Conservation (phyloP, 2,329 filamentous ascomycete species). For the Ilyonectria destructans region DNA sequence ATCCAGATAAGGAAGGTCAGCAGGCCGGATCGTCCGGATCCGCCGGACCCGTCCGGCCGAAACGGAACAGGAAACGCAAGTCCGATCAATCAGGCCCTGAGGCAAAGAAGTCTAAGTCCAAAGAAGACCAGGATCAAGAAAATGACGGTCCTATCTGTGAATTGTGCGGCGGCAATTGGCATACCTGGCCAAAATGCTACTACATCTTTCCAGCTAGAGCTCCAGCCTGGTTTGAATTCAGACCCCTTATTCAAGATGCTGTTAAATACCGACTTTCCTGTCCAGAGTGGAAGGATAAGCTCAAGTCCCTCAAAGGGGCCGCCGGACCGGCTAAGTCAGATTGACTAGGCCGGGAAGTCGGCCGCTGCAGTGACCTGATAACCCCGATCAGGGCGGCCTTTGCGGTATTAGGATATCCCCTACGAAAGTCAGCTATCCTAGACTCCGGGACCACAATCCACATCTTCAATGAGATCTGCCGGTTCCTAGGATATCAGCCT, state of each 20-base stretch:
- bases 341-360: too few species aligned
- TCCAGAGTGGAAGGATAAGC: too few species aligned
- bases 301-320: too few species aligned
- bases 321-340: too few species aligned
- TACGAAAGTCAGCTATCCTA: too few species aligned
- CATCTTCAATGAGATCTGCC: too few species aligned
- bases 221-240: too few species aligned
- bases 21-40: not conserved
- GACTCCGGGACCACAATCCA: too few species aligned
- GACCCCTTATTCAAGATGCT: not conserved
- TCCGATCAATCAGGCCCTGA: not conserved
- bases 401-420: too few species aligned
- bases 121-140: not conserved
- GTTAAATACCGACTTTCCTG: not conserved
- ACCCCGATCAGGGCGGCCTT: too few species aligned
- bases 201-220: not conserved
- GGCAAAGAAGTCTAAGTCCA: not conserved
- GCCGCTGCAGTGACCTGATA: too few species aligned
- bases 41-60: not conserved
- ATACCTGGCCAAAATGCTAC: not conserved
- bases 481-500: too few species aligned
- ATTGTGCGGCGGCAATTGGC: not conserved
- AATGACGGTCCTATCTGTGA: not conserved
- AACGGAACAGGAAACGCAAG: not conserved
- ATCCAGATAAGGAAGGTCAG: not conserved